Evolutionary conservation across 2,329 filamentous ascomycete species (phyloP).

Genomic region (Scedosporium boydii): DNA sequence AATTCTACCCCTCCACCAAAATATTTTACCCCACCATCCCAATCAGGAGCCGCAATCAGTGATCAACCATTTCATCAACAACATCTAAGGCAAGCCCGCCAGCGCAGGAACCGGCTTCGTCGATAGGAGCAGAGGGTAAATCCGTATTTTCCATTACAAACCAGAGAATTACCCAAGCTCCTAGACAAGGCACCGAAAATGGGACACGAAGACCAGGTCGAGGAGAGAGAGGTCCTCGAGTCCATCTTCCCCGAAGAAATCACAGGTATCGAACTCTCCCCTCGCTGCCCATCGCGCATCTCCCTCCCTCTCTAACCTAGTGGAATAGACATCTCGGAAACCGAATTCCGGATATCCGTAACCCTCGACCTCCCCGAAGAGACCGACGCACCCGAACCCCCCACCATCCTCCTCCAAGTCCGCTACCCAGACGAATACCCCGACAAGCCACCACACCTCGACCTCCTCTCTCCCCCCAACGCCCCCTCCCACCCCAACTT

Average conservation of each 20-base stretch:
- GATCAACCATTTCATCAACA: not conserved
- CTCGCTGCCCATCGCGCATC: not conserved
- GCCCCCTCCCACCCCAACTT: slow-evolving; percentile 61
- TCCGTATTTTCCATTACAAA: too few relatives aligned
- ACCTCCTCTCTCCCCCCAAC: slow-evolving; percentile 67
- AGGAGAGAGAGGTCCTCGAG: slow-evolving; percentile 95
- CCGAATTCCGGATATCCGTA: slow-evolving; percentile 78
- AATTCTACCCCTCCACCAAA: not conserved
- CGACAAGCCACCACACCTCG: slow-evolving; percentile 73
- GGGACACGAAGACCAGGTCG: slow-evolving; percentile 79
- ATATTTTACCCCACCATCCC: slow-evolving; percentile 1
- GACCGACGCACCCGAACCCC: slow-evolving; percentile 53
- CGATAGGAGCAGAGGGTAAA: too few relatives aligned
- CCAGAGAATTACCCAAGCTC: not conserved
- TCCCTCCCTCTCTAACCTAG: not conserved
- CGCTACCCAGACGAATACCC: slow-evolving; percentile 87
- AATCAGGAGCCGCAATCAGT: not conserved
- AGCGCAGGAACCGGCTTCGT: too few relatives aligned
- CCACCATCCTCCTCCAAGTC: slow-evolving; percentile 72
- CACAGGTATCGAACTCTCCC: slow-evolving; percentile 50
- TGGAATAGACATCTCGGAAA: slow-evolving; percentile 74
- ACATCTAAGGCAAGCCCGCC: not conserved
- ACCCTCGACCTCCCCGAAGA: slow-evolving; percentile 66
- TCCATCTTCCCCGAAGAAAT: slow-evolving; percentile 99
- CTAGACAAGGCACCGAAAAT: slow-evolving; percentile 26